Conservation (phyloP, 345 rosid genomes). For the Murraya koenigii region DNA sequence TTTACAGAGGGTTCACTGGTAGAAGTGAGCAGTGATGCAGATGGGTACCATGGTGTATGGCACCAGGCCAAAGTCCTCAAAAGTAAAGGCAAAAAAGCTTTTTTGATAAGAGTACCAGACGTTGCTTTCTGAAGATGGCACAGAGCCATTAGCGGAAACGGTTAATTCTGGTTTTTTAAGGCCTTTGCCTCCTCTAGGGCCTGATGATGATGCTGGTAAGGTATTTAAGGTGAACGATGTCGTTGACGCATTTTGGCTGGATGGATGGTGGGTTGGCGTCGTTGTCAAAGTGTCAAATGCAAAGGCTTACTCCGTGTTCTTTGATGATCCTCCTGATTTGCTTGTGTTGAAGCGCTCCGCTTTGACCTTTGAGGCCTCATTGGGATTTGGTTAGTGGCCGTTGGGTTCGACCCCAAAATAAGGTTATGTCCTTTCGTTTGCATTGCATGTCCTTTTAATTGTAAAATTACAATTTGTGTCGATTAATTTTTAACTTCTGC, state of each 20-base stretch:
- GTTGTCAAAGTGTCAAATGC: not conserved
- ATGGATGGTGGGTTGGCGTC: constrained; percentile 31
- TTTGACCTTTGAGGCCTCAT: constrained; percentile 26
- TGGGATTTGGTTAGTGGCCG: constrained; percentile 16
- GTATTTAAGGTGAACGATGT: constrained; percentile 13
- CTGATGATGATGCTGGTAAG: not conserved
- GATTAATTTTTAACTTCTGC: not conserved
- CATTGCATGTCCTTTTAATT: not conserved
- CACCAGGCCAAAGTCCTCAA: not conserved
- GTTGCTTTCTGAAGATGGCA: not conserved
- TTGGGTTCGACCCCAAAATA: constrained; percentile 19
- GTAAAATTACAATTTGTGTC: not conserved
- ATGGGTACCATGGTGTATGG: constrained; percentile 4
- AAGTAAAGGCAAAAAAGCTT: not conserved
- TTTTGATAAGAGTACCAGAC: constrained; percentile 2
- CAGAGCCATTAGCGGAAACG: not conserved
- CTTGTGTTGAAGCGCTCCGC: not conserved
- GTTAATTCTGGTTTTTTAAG: constrained; percentile 4
- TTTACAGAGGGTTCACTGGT: not conserved
- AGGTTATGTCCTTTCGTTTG: not conserved
- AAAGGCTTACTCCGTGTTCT: not conserved
- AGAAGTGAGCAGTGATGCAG: constrained; percentile 11
- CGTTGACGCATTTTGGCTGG: constrained; percentile 21
- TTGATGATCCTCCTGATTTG: constrained; percentile 21
- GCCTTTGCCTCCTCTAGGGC: constrained; percentile 8